Base-by-base conservation (phyloP, 2,329 filamentous ascomycete genomes). In the Pseudocercospora eumusae region DNA sequence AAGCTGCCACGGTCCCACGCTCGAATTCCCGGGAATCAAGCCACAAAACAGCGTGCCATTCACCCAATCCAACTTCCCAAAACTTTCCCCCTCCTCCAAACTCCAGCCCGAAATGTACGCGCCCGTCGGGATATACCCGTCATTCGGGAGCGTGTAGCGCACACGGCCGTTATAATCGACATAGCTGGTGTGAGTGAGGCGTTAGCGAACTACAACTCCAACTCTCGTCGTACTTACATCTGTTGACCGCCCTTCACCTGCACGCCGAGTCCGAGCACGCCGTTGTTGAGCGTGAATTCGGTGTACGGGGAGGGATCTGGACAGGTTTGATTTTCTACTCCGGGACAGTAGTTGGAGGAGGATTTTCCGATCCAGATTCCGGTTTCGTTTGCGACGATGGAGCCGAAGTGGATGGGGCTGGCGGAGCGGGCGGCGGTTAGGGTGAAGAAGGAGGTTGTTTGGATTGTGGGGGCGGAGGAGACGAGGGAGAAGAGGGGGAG, bases 281-380 rank as follows among this genome's bases (percentile, higher is more conserved):
- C 54, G 10, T 59, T 60, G 6, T 61, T 59, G 9, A 58, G n/a
- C 6, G 47, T 20, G 20, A 56, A 63, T 47, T 57, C 62, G 28
- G 59, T 63, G n/a, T 63, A 69, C 65, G 59, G 56, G 42, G 56
- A 66, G 8, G 47, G 55, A 2, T 45, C 56, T 47, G 28, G 55
- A 36, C 52, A 67, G 28, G 25, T 65, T 2, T 60, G 36, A 18
- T 58, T 58, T 55, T 63, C 52, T 6, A 56, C 36, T 4, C 57
- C 59, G 4, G 73, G 73, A 64, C 74, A 76, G 64, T 71, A 75
- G 20, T 65, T 59, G n/a, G 68, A 59, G 3, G 72, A 64, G 11
- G 58, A 28, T 27, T 73, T 71, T 58, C 72, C 72, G 56, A 75
- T 67, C 64, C 65, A 73, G 67, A 75, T 64, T 28, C 60, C 59